A percentile compares a stretch with the other conserved stretches of the same genome.
Evolutionary conservation across 345 rosid species (phyloP).

Genomic region (Rubroshorea leprosula): DNA sequence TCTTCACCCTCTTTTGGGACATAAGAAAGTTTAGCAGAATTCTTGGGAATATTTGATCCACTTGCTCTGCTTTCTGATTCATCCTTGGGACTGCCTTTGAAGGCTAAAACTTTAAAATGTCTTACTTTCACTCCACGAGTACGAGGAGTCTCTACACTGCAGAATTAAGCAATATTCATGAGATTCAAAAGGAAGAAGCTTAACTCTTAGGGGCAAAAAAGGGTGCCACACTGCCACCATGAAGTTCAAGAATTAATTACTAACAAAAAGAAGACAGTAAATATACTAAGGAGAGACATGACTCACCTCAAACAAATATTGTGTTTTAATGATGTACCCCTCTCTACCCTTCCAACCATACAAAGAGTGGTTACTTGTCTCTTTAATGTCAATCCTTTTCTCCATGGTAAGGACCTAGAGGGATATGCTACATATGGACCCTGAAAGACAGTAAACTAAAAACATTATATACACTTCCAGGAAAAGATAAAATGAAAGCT

Average conservation of each 20-base stretch:
- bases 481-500: too few relatives aligned
- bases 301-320: constrained; percentile 45
- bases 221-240: not conserved
- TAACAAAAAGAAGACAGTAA: constrained; percentile 5
- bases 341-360: constrained; percentile 43
- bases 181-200: constrained; percentile 6
- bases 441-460: constrained; percentile 30
- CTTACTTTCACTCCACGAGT: constrained; percentile 42
- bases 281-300: not conserved
- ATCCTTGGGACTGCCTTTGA: constrained; percentile 61
- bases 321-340: constrained; percentile 32
- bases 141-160: constrained; percentile 60
- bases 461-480: not conserved
- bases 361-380: constrained; percentile 36
- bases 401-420: constrained; percentile 49
- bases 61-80: constrained; percentile 46
- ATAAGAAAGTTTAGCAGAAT: constrained; percentile 62
- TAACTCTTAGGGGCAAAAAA: not conserved
- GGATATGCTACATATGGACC: constrained; percentile 60
- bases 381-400: constrained; percentile 47
- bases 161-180: constrained; percentile 22
- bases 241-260: not conserved
- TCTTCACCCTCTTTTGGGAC: constrained; percentile 59
- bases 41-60: constrained; percentile 49
- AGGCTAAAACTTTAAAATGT: constrained; percentile 59